Evolutionary conservation across 2,329 filamentous ascomycete genomes (phyloP), one percentile per base, ranked within the genome.

Genomic region (Talaromyces sp.): DNA sequence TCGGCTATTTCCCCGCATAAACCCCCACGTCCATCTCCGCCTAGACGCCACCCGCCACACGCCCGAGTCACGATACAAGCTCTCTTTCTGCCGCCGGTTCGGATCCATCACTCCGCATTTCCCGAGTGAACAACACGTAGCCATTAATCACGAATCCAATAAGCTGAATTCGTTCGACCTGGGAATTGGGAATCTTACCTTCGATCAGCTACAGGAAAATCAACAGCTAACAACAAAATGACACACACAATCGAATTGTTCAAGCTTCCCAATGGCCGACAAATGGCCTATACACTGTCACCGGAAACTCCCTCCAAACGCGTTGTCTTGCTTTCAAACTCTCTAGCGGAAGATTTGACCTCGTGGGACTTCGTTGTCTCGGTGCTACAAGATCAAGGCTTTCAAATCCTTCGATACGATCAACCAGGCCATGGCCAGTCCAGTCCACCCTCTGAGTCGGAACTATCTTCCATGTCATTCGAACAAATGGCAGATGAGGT

Each of bases 371-470:
- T 63, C 35, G 67, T 78, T 8, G 69, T 75, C 33, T 58, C 65
- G 11, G 47, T 62, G 9, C 61, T 79, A 40, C 66, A 69, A 40
- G 52, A 56, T 1, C 59, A 63, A 30, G 75, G 73, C 17, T 77
- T 73, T 56, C 68, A 69, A n/a, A 70, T 73, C 16, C 63, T 80
- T 13, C 71, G 75, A 32, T 79, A 75, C 55, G 73, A 78, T 53
- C 72, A 75, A 36, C 75, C 75, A 0, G 76, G 76, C 32, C 77
- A 80, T 51, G 75, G 76, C 35, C 53, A 47, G 13, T 79, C 76
- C 1, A 64, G 65, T 0, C 64, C 65, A 0, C 74, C 75, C 4
- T 41, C 19, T 30, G 49, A 60, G 13, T 27, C 47, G 29, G 60
- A 66, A 7, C 64, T 66, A 2, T 74, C 72, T 5, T 50, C 40